Percentiles rank a stretch among this genome's conserved stretches.
phyloP scores from a whole-genome alignment of 2,329 filamentous ascomycete genomes.

The Bimuria novae-zelandiae region DNA sequence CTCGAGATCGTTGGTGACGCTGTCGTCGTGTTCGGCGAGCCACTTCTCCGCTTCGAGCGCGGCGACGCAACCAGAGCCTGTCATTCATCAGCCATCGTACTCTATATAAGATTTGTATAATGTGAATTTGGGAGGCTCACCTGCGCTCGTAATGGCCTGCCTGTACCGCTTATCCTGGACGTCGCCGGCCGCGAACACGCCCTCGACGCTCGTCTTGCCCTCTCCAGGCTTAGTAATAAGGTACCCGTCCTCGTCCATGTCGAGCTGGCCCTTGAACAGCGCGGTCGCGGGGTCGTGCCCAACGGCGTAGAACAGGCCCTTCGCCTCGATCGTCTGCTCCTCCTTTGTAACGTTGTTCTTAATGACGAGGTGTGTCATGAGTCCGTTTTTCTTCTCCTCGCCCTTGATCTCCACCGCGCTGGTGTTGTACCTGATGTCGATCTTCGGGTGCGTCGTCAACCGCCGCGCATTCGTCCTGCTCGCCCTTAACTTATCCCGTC shows the following conservation, averaged over 20 bases:
- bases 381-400: constrained; percentile 70
- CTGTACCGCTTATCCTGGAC: constrained; percentile 98
- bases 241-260: constrained; percentile 89
- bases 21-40: constrained; percentile 74
- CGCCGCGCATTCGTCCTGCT: constrained; percentile 91
- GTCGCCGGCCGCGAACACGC: constrained; percentile 95
- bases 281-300: constrained; percentile 91
- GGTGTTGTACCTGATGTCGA: constrained; percentile 86
- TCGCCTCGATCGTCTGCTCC: constrained; percentile 84
- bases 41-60: constrained; percentile 96
- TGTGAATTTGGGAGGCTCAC: too few species aligned
- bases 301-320: constrained; percentile 95
- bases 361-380: constrained; percentile 88
- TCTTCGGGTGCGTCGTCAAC: constrained; percentile 81
- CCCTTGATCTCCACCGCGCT: constrained; percentile 83
- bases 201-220: constrained; percentile 82
- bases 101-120: constrained; percentile 23
- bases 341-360: constrained; percentile 77
- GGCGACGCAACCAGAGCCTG: constrained; percentile 88
- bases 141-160: constrained; percentile 96
- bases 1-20: constrained; percentile 52
- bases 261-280: constrained; percentile 88
- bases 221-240: constrained; percentile 87
- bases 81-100: neutral
- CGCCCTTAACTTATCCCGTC: constrained; percentile 83